Conservation (phyloP, 2,329 filamentous ascomycete species). For the Reticulascus tulasneorum region DNA sequence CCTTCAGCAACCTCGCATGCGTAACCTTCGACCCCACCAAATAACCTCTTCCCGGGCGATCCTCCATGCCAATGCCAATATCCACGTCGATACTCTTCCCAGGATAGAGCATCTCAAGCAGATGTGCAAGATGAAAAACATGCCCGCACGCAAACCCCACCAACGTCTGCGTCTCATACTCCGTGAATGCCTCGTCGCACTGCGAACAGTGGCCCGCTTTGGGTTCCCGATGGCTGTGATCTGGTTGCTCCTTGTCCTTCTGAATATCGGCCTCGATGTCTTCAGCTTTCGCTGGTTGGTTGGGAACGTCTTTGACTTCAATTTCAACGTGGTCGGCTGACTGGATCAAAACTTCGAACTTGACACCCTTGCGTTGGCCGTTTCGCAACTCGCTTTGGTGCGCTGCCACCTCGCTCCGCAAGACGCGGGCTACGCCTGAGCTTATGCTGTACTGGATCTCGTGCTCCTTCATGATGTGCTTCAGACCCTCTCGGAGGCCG, state of each 20-base stretch:
- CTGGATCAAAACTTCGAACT: conserved; percentile 69
- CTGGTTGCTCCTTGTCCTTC: conserved; percentile 21
- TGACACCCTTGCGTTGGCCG: conserved; percentile 80
- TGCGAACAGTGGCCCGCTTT: conserved; percentile 56
- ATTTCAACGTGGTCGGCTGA: conserved; percentile 38
- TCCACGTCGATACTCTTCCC: conserved; percentile 43
- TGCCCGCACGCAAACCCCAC: conserved; percentile 81
- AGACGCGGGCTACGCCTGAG: conserved; percentile 79
- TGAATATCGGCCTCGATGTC: conserved; percentile 13
- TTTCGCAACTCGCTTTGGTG: conserved; percentile 77
- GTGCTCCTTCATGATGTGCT: conserved; percentile 90
- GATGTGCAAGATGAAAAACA: conserved; percentile 72
- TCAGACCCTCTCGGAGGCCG: conserved; percentile 81
- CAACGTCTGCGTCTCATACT: conserved; percentile 65
- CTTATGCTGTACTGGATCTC: conserved; percentile 94
- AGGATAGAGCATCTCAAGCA: conserved; percentile 52
- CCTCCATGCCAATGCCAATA: conserved; percentile 39
- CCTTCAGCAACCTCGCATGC: conserved; percentile 72
- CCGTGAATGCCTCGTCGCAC: conserved; percentile 53
- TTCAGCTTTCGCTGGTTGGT: conserved; percentile 8
- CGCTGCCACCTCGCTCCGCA: conserved; percentile 79
- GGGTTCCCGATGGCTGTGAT: conserved; percentile 27
- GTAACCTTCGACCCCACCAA: conserved; percentile 85
- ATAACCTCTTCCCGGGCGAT: conserved; percentile 42
- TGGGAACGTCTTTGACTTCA: conserved; percentile 33